Percentiles rank a stretch among this genome's conserved stretches.
Conservation (phyloP, 441 rosid genomes). For the Aquilaria agallochum region DNA sequence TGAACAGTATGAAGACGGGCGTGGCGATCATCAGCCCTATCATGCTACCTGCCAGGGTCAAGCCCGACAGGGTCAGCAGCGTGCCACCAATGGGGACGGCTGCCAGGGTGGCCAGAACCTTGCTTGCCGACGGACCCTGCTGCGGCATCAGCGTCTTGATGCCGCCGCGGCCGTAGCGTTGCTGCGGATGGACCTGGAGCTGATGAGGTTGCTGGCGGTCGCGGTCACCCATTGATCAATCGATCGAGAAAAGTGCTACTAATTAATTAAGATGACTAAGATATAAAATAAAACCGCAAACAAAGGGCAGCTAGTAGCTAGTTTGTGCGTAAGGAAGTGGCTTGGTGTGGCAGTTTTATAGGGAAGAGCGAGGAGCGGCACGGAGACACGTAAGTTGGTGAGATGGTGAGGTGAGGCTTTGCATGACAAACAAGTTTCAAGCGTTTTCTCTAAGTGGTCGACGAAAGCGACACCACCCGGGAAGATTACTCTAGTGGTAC, state of each 20-base stretch:
- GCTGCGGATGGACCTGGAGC: constrained; percentile 53
- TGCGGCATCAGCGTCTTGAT: constrained; percentile 21
- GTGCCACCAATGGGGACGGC: constrained; percentile 55
- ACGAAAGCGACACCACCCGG: background rate
- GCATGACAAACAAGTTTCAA: constrained; percentile 83
- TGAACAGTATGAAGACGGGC: constrained; percentile 68
- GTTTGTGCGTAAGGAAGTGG: background rate
- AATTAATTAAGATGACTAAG: background rate
- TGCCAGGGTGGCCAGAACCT: constrained; percentile 44
- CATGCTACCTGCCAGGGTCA: constrained; percentile 57
- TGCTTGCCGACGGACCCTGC: constrained; percentile 53
- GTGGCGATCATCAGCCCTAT: constrained; percentile 46
- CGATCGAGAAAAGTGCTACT: background rate
- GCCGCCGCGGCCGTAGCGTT: constrained; percentile 22
- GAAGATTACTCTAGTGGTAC: no score
- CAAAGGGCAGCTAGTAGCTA: background rate
- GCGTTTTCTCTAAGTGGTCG: background rate
- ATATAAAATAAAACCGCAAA: background rate
- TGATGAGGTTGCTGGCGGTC: constrained; percentile 40
- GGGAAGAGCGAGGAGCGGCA: constrained; percentile 7
- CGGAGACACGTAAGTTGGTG: constrained; percentile 52
- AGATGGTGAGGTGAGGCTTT: constrained; percentile 59
- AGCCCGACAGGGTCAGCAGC: constrained; percentile 53
- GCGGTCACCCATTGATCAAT: constrained; percentile 45
- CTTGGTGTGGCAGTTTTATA: constrained; percentile 12